Evolutionary conservation across 257 asterid species (phyloP).

Genomic region (Solanum paucissectum): DNA sequence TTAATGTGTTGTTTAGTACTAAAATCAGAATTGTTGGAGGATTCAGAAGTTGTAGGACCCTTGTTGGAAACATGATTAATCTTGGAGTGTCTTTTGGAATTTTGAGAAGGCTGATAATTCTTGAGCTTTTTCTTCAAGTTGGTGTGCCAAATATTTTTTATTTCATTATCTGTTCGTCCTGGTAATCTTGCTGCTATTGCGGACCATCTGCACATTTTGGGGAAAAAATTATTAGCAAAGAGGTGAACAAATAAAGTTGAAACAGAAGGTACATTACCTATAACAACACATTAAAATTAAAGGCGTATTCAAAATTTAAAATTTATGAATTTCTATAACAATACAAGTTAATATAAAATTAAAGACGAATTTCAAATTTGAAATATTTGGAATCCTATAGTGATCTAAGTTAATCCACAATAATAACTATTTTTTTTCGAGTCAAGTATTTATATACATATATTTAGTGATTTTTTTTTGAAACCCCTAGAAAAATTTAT

Average conservation of each 20-base stretch:
- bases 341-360: too few relatives aligned
- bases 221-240: not conserved
- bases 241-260: not conserved
- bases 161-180: slow-evolving; percentile 5
- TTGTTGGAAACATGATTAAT: not conserved
- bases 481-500: not conserved
- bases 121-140: slow-evolving; percentile 1
- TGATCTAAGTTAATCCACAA: not conserved
- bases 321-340: not conserved
- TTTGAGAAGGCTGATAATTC: not conserved
- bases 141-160: slow-evolving; percentile 9
- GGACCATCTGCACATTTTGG: not conserved
- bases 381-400: too few relatives aligned
- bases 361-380: too few relatives aligned
- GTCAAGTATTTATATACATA: not conserved
- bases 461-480: not conserved
- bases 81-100: not conserved
- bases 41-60: not conserved
- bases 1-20: not conserved
- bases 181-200: slow-evolving; percentile 1
- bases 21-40: not conserved
- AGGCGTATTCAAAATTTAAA: accelerated
- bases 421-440: not conserved
- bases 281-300: too few relatives aligned
- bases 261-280: not conserved